Conservation (phyloP, 2,329 filamentous ascomycete species). For the Verticillium nonalfalfae region DNA sequence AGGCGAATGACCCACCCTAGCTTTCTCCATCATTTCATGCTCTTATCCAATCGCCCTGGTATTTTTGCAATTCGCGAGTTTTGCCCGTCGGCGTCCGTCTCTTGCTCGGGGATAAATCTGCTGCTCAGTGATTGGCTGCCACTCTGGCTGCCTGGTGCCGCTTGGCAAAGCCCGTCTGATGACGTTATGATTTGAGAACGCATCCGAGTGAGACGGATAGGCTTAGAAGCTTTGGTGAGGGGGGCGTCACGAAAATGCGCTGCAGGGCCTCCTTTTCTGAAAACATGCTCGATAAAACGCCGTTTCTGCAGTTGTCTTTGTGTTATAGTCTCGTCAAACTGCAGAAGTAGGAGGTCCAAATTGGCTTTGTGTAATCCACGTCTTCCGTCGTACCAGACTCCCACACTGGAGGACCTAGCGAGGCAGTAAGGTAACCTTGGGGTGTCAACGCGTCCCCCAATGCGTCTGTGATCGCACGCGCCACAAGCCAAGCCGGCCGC, state of each 20-base stretch:
- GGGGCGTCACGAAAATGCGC: too few species aligned
- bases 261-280: too few species aligned
- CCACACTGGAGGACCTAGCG: too few species aligned
- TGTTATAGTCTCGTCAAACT: too few species aligned
- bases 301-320: too few species aligned
- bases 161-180: neutral
- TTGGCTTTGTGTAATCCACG: neutral
- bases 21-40: neutral
- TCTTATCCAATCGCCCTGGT: neutral
- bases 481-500: slow-evolving; percentile 3
- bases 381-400: neutral
- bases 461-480: neutral
- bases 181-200: neutral
- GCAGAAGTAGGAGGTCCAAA: neutral
- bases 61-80: neutral
- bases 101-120: slow-evolving; percentile 27
- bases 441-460: neutral
- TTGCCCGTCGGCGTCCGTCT: slow-evolving; percentile 20
- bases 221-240: too few species aligned
- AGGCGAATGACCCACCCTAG: neutral
- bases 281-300: too few species aligned
- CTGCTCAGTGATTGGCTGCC: slow-evolving; percentile 22
- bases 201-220: too few species aligned
- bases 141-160: slow-evolving; percentile 4
- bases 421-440: neutral